A percentile compares a stretch with the other conserved stretches of the same genome.
phyloP scores from a whole-genome alignment of 2,329 filamentous ascomycete species.

The Trichoderma lentiforme region DNA sequence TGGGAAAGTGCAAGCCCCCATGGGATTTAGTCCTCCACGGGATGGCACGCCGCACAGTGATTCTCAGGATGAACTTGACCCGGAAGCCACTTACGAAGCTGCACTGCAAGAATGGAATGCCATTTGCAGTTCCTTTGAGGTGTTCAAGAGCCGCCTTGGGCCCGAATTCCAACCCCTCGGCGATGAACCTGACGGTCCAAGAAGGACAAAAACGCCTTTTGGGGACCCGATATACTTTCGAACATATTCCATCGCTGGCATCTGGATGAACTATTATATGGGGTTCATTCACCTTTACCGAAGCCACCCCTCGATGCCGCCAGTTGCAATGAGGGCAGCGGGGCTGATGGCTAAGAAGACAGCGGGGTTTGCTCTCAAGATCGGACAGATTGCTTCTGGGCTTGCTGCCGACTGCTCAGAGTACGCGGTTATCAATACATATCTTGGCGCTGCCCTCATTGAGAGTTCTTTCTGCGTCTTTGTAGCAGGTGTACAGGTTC shows the following conservation, averaged over 20 bases:
- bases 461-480: constrained; percentile 82
- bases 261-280: constrained; percentile 88
- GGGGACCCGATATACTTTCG: constrained; percentile 78
- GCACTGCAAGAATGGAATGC: constrained; percentile 76
- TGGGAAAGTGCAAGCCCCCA: constrained; percentile 48
- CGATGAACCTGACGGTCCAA: constrained; percentile 59
- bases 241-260: constrained; percentile 79
- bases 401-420: constrained; percentile 54
- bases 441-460: constrained; percentile 75
- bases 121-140: constrained; percentile 67
- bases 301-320: constrained; percentile 84
- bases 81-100: constrained; percentile 61
- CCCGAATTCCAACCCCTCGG: constrained; percentile 73
- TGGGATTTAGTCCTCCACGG: constrained; percentile 49
- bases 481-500: constrained; percentile 74
- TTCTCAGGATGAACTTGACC: constrained; percentile 50
- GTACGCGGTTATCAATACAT: constrained; percentile 64
- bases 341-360: constrained; percentile 73
- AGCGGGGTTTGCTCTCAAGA: constrained; percentile 63
- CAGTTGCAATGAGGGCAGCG: constrained; percentile 82
- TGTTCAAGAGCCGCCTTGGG: constrained; percentile 64
- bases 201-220: constrained; percentile 65
- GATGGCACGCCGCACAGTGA: constrained; percentile 27
- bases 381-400: constrained; percentile 79
- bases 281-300: constrained; percentile 78